Conservation (phyloP, 495 filamentous ascomycete genomes). For the Thermochaetoides thermophila region DNA sequence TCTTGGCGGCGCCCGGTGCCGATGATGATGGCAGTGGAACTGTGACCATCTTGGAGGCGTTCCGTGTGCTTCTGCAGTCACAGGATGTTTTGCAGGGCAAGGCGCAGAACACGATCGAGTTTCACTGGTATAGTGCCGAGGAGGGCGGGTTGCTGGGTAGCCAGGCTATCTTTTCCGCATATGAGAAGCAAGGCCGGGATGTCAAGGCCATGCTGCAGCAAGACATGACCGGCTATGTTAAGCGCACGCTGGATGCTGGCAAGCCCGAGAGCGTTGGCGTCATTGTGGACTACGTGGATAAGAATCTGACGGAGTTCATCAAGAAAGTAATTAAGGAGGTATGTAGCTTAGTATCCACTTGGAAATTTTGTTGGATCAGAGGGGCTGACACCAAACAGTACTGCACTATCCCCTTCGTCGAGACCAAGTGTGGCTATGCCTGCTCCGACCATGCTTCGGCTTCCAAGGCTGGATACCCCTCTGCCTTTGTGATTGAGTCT, state of each 20-base stretch:
- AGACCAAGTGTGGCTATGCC: conserved; percentile 93
- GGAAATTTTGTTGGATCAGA: no score
- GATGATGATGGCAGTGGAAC: conserved; percentile 47
- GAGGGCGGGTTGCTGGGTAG: conserved; percentile 84
- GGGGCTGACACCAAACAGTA: no score
- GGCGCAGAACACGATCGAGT: conserved; percentile 77
- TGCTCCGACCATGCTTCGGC: conserved; percentile 97
- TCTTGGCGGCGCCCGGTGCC: conserved; percentile 53
- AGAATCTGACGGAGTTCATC: conserved; percentile 74
- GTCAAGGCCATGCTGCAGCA: conserved; percentile 98
- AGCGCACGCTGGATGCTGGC: conserved; percentile 70
- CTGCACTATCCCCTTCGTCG: conserved; percentile 76
- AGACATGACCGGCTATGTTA: conserved; percentile 92
- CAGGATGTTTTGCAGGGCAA: conserved; percentile 37
- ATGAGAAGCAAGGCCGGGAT: conserved; percentile 58
- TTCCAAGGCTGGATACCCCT: conserved; percentile 86
- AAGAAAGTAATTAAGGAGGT: conserved; percentile 71
- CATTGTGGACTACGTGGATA: conserved; percentile 84
- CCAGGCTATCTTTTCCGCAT: conserved; percentile 80
- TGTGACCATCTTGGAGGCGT: conserved; percentile 46
- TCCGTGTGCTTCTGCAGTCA: conserved; percentile 41
- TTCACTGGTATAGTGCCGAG: conserved; percentile 97
- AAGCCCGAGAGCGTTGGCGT: conserved; percentile 78
- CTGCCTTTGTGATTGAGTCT: conserved; percentile 90
- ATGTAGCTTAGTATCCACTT: no score